Base-by-base conservation (phyloP, 2,329 filamentous ascomycete species). In the Ophiocordyceps polyrhachis-furcata region DNA sequence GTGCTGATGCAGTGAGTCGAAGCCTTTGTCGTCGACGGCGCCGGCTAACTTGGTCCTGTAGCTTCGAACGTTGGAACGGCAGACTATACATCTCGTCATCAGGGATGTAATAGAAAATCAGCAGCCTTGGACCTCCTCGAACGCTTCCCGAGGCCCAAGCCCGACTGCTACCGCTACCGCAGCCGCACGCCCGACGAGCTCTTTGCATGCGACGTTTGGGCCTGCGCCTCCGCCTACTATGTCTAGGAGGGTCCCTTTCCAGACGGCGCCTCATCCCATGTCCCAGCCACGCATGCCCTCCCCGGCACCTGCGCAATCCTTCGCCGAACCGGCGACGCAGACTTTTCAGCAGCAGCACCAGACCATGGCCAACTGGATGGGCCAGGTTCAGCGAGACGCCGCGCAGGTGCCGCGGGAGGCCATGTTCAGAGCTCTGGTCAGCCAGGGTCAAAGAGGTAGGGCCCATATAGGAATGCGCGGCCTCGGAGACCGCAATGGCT, bases 1-100 rank as follows among this genome's bases (percentile, higher is more conserved):
- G 75, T 3, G 61, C 67, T 46, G 69, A 74, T 48, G 58, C 63
- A 44, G 73, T 76, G 62, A 50, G 68, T 28, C 5, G 32, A 37
- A 40, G 37, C 4, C 21, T 3, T 45, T 43, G 40, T 40, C 29
- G 38, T 37, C 37, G 37, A 40, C 12, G 19, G 21, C 7, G 12
- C 37, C 14, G 9, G 17, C 37, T 21, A 13, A 40, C 37, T 40
- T 47, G 40, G 13, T 12, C 17, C 37, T 37, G 32, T 47, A 72
- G 69, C 55, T 72, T 43, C 62, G 60, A 38, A 60, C 55, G 20
- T 57, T 59, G 37, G 65, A 71, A 41, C 62, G 66, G 45, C 69
- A 74, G 48, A 71, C 69, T 1, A 63, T 75, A 17, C 71, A 75
- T 51, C 61, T 75, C 12, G 71, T 74, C 20, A 57, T 75, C 41